Percentiles rank a stretch among this genome's conserved stretches.
These are phyloP conservation scores for Cordyceps javanica DNA, from an alignment of 2,329 filamentous ascomycete species.

Conservation along the genomic window DNA sequence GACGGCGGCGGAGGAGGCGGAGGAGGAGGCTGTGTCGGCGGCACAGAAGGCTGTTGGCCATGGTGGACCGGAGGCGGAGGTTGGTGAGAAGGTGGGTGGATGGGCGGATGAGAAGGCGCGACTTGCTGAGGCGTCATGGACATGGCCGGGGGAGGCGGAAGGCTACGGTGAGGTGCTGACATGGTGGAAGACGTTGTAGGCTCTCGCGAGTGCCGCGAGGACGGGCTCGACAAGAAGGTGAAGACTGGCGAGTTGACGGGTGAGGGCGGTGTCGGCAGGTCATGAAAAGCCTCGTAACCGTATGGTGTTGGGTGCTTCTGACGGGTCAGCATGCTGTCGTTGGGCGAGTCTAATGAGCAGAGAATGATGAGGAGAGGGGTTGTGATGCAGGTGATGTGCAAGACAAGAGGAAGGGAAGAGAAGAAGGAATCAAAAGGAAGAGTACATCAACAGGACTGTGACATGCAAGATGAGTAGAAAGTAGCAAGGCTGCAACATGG, in stretches of 20 bases:
- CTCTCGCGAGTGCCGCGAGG: conserved; percentile 27
- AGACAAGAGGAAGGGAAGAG: background rate
- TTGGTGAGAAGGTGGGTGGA: conserved; percentile 9
- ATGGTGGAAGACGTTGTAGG: conserved; percentile 45
- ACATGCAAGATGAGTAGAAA: background rate
- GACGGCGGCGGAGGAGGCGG: conserved; percentile 21
- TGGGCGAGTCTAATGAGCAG: background rate
- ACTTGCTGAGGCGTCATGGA: conserved; percentile 40
- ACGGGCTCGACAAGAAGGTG: conserved; percentile 11
- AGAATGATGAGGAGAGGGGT: background rate
- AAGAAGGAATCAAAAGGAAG: background rate
- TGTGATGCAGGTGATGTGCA: too few species aligned
- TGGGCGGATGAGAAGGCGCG: conserved; percentile 11
- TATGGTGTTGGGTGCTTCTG: conserved; percentile 41
- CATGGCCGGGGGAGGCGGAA: conserved; percentile 57
- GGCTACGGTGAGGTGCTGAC: conserved; percentile 56
- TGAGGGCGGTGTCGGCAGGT: conserved; percentile 43
- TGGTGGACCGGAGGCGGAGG: conserved; percentile 14
- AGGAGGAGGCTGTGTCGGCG: conserved; percentile 19
- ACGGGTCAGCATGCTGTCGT: conserved; percentile 44
- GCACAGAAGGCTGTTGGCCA: conserved; percentile 19
- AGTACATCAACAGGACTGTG: too few species aligned
- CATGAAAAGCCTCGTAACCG: conserved; percentile 47
- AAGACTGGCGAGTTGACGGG: conserved; percentile 42
- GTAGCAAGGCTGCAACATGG: background rate